Evolutionary conservation across 306 rosid species (phyloP).

Genomic region (Adenanthera pavonina): DNA sequence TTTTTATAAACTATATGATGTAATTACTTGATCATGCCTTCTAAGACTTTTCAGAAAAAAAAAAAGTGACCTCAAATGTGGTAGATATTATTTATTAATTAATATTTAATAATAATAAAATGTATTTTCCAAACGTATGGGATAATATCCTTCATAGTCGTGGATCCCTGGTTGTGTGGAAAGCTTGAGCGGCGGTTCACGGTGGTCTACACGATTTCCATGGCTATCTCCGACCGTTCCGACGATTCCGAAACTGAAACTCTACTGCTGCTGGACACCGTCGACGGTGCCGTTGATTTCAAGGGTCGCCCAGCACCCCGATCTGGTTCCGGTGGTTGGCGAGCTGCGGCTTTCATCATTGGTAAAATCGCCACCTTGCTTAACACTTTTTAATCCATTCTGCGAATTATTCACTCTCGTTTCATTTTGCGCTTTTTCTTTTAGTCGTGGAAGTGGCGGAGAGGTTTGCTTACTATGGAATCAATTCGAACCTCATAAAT

Average conservation of each 20-base stretch:
- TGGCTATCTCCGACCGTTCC: slow-evolving; percentile 30
- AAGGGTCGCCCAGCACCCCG: slow-evolving; percentile 46
- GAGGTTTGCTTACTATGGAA: slow-evolving; percentile 59
- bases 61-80: too few relatives aligned
- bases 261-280: slow-evolving; percentile 45
- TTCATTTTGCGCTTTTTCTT: neutral
- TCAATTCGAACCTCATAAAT: slow-evolving; percentile 49
- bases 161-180: neutral
- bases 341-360: slow-evolving; percentile 54
- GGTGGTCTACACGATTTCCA: slow-evolving; percentile 7
- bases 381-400: neutral
- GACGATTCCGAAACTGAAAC: slow-evolving; percentile 19
- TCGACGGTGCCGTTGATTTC: slow-evolving; percentile 52
- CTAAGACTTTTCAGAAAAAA: too few relatives aligned
- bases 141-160: too few relatives aligned
- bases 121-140: too few relatives aligned
- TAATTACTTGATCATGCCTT: too few relatives aligned
- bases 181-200: neutral
- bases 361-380: slow-evolving; percentile 29
- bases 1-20: too few relatives aligned
- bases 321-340: slow-evolving; percentile 57
- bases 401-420: neutral
- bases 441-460: slow-evolving; percentile 54
- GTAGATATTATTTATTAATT: too few relatives aligned
- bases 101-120: too few relatives aligned